Conservation (phyloP, 495 filamentous ascomycete species). For the Poronia punctata region DNA sequence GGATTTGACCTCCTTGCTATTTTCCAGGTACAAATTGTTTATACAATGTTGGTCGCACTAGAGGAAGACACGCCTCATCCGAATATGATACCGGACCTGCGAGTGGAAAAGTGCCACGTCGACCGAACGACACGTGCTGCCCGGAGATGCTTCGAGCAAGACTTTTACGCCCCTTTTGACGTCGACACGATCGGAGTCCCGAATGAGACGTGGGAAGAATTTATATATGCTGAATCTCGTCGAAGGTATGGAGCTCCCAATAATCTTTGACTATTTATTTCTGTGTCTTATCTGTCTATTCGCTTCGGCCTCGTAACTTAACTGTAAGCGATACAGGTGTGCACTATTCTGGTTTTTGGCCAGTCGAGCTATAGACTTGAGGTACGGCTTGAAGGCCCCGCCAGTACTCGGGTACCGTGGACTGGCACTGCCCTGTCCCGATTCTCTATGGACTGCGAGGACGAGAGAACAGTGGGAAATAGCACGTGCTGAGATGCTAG, state of each 20-base stretch:
- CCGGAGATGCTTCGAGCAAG: conserved; percentile 3
- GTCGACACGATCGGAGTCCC: conserved; percentile 10
- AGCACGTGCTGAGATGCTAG: not conserved
- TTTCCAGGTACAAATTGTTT: conserved; percentile 12
- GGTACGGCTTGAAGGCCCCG: conserved; percentile 12
- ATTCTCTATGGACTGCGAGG: conserved; percentile 14
- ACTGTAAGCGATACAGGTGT: no score
- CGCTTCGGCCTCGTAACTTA: not conserved
- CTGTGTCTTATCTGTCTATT: not conserved
- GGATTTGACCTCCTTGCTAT: conserved; percentile 4
- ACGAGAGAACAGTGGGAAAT: conserved; percentile 17
- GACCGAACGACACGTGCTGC: not conserved
- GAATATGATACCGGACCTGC: conserved; percentile 5
- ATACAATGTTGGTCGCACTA: conserved; percentile 14
- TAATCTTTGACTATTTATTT: not conserved
- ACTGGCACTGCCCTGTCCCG: conserved; percentile 15
- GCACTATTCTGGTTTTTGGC: conserved; percentile 18
- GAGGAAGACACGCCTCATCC: not conserved
- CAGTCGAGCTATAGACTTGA: conserved; percentile 18
- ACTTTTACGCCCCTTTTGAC: conserved; percentile 9
- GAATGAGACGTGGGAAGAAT: conserved; percentile 18
- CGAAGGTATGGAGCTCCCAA: conserved; percentile 11
- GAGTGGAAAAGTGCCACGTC: conserved; percentile 6
- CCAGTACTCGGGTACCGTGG: conserved; percentile 14
- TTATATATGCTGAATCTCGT: conserved; percentile 15